These are phyloP conservation scores for Ophiostoma pallidulum DNA, from an alignment of 2,329 filamentous ascomycete genomes.

Conservation along the genomic window DNA sequence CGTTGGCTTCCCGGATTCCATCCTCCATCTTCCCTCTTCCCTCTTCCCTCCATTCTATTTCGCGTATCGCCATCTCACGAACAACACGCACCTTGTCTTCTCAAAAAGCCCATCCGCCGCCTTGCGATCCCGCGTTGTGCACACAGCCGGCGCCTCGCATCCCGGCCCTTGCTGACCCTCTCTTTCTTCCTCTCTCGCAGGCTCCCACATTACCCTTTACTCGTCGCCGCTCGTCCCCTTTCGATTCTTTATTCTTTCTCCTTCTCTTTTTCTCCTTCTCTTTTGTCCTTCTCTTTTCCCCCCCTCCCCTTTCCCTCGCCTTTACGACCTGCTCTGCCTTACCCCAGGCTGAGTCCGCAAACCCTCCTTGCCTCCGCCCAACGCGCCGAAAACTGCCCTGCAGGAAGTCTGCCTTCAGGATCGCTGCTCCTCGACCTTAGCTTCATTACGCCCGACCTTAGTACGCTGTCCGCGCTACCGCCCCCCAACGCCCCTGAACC, in stretches of 20 bases:
- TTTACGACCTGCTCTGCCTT: slow-evolving; percentile 3
- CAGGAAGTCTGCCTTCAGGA: neutral
- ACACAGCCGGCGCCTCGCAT: no score
- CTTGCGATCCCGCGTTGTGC: no score
- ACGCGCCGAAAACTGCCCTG: neutral
- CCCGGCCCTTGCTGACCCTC: neutral
- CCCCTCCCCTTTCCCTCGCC: neutral
- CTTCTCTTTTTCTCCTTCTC: neutral
- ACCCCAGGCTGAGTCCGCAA: slow-evolving; percentile 1
- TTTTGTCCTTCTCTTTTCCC: neutral
- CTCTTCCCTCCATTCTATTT: neutral
- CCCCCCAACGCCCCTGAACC: no score
- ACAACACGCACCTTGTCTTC: no score
- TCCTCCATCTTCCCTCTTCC: neutral
- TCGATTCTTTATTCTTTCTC: neutral
- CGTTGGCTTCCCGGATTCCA: no score
- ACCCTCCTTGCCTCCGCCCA: no score
- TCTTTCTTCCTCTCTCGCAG: neutral
- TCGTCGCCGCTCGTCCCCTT: neutral
- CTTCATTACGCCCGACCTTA: slow-evolving; percentile 5
- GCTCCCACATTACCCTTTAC: no score
- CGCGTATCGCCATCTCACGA: no score
- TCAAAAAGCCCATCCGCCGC: no score
- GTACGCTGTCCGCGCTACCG: neutral
- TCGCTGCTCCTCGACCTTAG: no score